Conservation (phyloP, 2,329 filamentous ascomycete species). For the Fusarium chlamydosporum region DNA sequence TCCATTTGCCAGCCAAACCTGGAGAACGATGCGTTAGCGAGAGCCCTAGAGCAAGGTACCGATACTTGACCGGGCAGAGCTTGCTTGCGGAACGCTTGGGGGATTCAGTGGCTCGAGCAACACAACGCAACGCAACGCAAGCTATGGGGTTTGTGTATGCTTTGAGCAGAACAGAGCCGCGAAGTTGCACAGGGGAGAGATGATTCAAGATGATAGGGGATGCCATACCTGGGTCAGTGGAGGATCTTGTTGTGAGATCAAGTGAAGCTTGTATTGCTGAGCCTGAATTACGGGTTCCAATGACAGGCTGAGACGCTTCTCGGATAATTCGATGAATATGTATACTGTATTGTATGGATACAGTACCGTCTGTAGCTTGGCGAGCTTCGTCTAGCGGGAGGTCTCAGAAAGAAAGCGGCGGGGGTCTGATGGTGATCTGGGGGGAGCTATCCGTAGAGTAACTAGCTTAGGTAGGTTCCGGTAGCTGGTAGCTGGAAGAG, state of each 20-base stretch:
- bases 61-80: constrained; percentile 37
- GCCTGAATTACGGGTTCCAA: constrained; percentile 22
- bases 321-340: constrained; percentile 23
- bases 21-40: constrained; percentile 46
- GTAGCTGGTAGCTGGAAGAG: constrained; percentile 27
- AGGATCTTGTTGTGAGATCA: neutral
- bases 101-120: constrained; percentile 35
- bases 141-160: constrained; percentile 5
- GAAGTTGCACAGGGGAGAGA: constrained; percentile 1
- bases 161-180: constrained; percentile 14
- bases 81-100: constrained; percentile 41
- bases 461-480: constrained; percentile 36
- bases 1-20: constrained; percentile 45
- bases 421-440: constrained; percentile 43
- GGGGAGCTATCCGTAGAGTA: constrained; percentile 50
- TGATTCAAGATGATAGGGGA: neutral
- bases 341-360: neutral
- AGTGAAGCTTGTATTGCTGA: constrained; percentile 6
- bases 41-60: constrained; percentile 47
- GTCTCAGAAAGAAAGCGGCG: constrained; percentile 34
- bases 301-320: constrained; percentile 15
- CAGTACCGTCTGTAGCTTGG: neutral
- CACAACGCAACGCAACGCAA: neutral
- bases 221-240: constrained; percentile 24
- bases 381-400: constrained; percentile 15